Evolutionary conservation across 2,329 filamentous ascomycete genomes (phyloP), one percentile per base, ranked within the genome.

Genomic region (Talaromyces atroroseus): DNA sequence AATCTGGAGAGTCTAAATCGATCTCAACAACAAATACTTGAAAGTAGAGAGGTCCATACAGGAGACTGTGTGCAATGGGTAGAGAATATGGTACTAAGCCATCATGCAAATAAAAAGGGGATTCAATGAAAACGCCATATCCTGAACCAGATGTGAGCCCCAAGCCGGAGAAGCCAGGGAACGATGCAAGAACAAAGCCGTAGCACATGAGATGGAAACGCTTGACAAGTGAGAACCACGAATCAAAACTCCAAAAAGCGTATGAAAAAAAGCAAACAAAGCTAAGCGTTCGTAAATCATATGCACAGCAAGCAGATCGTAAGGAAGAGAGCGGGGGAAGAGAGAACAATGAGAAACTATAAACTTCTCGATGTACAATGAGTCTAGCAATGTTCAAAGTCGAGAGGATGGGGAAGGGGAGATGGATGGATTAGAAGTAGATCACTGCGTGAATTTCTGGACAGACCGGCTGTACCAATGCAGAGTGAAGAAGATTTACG

Each of bases 381-480:
- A 32, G 49, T 51, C 44, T 54, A 54, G 24, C 45, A 24, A 49
- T 40, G 32, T 44, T 34, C 23, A 42, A 16, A 49, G 26, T 38
- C 45, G n/a, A 23, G 14, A 29, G 26, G 6, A 23, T 36, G 38
- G n/a, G 21, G 23, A 21, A 36, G 40, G 18, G 38, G 36, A n/a
- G 24, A 42, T 23, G n/a, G 23, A 5, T 7, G n/a, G 12, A 40
- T 14, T 10, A 52, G 36, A n/a, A 38, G 36, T 18, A 16, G 18
- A 48, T 38, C 26, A 32, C 21, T n/a, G 24, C 16, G 24, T 42
- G 34, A 42, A 44, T 11, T 18, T 45, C 32, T 34, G 52, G 48
- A 54, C 57, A 56, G 57, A 34, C 57, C 57, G 51, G 57, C 57
- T 58, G 46, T 56, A 21, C 49, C 52, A 49, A 21, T 45, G 34